A percentile compares a stretch with the other conserved stretches of the same genome.
phyloP scores from a whole-genome alignment of 768 basidiomycete species.

The Rhodotorula toruloides region DNA sequence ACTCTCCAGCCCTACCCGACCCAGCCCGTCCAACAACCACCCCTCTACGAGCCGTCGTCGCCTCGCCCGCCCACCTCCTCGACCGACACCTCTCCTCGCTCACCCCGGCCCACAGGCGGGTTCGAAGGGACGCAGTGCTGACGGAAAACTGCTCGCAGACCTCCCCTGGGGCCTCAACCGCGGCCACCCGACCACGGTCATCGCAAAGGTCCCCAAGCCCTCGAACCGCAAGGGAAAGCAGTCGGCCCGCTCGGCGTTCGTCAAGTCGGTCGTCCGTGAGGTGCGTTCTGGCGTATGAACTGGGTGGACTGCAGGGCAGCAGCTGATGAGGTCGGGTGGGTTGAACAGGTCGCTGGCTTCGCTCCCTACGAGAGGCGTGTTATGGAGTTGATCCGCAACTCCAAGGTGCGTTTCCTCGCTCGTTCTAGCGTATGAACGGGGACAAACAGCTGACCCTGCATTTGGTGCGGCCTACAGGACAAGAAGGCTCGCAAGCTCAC shows the following conservation, averaged over 20 bases:
- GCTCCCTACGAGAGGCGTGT: slow-evolving; percentile 79
- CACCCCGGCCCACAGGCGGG: not conserved
- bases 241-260: slow-evolving; percentile 86
- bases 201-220: slow-evolving; percentile 36
- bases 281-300: not conserved
- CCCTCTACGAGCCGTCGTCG: no score
- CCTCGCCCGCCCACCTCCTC: not conserved
- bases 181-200: slow-evolving; percentile 41
- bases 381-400: slow-evolving; percentile 63
- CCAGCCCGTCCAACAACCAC: not conserved
- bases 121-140: not conserved
- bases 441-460: not conserved
- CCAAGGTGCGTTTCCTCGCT: slow-evolving; percentile 18
- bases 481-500: slow-evolving; percentile 99
- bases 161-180: slow-evolving; percentile 42
- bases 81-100: not conserved
- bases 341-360: slow-evolving; percentile 53
- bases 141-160: slow-evolving; percentile 5
- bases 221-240: slow-evolving; percentile 78
- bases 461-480: slow-evolving; percentile 55
- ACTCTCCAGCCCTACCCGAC: not conserved
- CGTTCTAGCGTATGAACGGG: not conserved
- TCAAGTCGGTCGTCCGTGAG: slow-evolving; percentile 88
- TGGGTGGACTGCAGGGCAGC: not conserved
- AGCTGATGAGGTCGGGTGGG: not conserved